phyloP scores from a whole-genome alignment of 768 basidiomycete genomes.

The Lepiota brunneoincarnata region DNA sequence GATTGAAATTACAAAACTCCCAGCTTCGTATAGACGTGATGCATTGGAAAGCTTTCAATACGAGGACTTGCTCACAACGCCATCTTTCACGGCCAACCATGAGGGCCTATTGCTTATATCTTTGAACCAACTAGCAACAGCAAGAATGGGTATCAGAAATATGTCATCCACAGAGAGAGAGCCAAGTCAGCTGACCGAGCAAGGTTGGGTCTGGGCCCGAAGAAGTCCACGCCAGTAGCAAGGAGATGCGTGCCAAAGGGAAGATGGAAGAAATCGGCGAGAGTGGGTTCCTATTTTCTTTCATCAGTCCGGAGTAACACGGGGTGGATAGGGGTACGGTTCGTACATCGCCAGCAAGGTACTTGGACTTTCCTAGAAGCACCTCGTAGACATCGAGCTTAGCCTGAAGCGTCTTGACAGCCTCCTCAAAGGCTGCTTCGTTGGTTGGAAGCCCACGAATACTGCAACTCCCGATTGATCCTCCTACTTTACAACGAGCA shows the following conservation, averaged over 20 bases:
- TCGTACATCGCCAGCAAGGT: conserved; percentile 55
- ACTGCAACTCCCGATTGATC: background rate
- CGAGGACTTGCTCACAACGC: conserved; percentile 10
- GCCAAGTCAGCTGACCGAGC: conserved; percentile 26
- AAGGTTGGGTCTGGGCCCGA: conserved; percentile 42
- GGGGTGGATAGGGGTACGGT: background rate
- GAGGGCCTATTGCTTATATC: conserved; percentile 20
- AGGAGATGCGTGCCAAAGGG: conserved; percentile 31
- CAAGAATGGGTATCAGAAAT: background rate
- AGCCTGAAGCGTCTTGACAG: conserved; percentile 25
- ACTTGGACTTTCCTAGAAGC: conserved; percentile 50
- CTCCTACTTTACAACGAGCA: background rate
- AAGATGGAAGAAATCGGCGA: conserved; percentile 47
- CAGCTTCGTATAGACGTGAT: background rate
- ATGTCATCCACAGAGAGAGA: background rate
- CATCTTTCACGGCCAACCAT: conserved; percentile 23
- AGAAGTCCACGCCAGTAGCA: conserved; percentile 22
- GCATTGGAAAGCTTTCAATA: background rate
- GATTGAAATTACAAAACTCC: conserved; percentile 10
- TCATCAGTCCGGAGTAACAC: background rate
- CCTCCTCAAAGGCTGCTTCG: conserved; percentile 23
- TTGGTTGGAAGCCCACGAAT: conserved; percentile 16
- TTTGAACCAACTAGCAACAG: conserved; percentile 23
- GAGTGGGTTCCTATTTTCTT: conserved; percentile 34
- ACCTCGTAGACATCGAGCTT: conserved; percentile 51